Percentiles rank a stretch among this genome's conserved stretches.
Evolutionary conservation across 1,284 basidiomycete genomes (phyloP).

Genomic region (Porodaedalea pini): DNA sequence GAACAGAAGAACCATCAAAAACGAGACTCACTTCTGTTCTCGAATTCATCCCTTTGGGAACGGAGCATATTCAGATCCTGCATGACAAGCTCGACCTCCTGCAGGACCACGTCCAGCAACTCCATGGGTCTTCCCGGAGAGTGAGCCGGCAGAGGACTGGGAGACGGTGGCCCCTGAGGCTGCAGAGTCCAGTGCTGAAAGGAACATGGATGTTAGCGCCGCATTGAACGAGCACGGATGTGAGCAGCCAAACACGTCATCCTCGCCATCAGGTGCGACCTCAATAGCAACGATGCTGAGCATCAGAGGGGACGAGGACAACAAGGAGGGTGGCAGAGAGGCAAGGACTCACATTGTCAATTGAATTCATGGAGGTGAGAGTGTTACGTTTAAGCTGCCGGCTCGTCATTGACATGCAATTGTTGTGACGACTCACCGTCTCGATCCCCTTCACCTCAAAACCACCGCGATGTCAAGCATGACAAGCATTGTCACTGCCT

Average conservation of each 20-base stretch:
- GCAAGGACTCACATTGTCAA: conserved; percentile 45
- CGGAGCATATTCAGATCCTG: conserved; percentile 69
- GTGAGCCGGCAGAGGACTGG: conserved; percentile 37
- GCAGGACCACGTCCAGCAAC: conserved; percentile 78
- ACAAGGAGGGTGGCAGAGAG: too few species aligned
- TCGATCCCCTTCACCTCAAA: neutral
- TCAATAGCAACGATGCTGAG: too few species aligned
- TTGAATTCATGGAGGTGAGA: conserved; percentile 35
- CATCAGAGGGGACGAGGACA: too few species aligned
- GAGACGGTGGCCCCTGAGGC: conserved; percentile 50
- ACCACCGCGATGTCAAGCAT: neutral
- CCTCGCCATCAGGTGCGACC: too few species aligned
- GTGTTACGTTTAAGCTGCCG: too few species aligned
- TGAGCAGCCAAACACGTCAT: too few species aligned
- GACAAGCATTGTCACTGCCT: conserved; percentile 15
- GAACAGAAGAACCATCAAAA: too few species aligned
- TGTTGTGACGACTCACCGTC: conserved; percentile 13
- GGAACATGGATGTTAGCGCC: conserved; percentile 13
- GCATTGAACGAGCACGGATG: conserved; percentile 1
- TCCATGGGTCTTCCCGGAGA: conserved; percentile 62
- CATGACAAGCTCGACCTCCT: conserved; percentile 81
- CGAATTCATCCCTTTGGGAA: conserved; percentile 85
- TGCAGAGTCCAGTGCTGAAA: conserved; percentile 70
- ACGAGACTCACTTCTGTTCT: conserved; percentile 68
- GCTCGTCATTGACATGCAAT: too few species aligned